Percentiles rank a stretch among this genome's conserved stretches.
Conservation (phyloP, 352 stramenopile species). For the Plasmopara muralis region DNA sequence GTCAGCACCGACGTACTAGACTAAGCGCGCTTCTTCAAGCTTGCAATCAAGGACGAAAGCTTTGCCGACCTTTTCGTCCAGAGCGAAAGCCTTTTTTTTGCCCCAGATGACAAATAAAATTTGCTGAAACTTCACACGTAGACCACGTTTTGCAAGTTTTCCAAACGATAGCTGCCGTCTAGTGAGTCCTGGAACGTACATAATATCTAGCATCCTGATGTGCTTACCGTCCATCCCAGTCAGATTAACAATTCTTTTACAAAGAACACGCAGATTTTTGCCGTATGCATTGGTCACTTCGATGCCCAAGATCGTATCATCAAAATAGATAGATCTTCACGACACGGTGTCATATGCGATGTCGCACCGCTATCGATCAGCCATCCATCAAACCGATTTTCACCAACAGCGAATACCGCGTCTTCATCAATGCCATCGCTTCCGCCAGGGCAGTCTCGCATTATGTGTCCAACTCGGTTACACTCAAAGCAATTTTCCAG, state of each 20-base stretch:
- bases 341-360: constrained; percentile 9
- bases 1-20: too few relatives aligned
- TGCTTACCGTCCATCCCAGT: constrained; percentile 4
- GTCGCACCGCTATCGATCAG: constrained; percentile 3
- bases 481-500: neutral
- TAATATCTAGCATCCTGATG: neutral
- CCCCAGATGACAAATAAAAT: too few relatives aligned
- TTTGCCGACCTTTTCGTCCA: too few relatives aligned
- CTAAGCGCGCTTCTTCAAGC: too few relatives aligned
- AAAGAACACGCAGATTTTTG: constrained; percentile 1
- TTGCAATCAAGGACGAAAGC: too few relatives aligned
- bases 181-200: constrained; percentile 10
- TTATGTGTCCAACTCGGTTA: neutral
- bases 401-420: neutral
- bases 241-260: constrained; percentile 6
- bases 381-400: neutral
- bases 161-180: neutral
- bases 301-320: neutral
- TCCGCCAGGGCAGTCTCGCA: neutral
- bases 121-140: too few relatives aligned
- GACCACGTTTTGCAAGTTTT: constrained; percentile 9
- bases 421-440: neutral
- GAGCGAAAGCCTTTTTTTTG: too few relatives aligned
- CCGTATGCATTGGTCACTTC: neutral
- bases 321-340: neutral